Evolutionary conservation across 2,329 filamentous ascomycete species (phyloP).

Genomic region (Aspergillus clavatus): DNA sequence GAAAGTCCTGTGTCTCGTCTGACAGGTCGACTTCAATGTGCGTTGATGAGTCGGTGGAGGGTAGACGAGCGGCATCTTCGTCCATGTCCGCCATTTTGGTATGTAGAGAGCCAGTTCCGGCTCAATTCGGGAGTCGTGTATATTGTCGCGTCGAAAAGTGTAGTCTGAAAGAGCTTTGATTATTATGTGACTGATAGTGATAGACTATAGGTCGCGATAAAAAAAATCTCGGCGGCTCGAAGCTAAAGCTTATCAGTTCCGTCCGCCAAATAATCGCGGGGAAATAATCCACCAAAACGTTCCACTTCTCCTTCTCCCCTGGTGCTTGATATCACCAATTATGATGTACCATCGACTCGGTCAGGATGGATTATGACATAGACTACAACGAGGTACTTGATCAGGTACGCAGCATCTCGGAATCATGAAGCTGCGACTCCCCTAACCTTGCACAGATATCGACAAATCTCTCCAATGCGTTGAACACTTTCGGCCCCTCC

Average conservation of each 20-base stretch:
- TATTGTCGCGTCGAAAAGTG: neutral
- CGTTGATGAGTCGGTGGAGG: conserved; percentile 26
- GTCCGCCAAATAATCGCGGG: conserved; percentile 2
- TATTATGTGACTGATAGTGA: no score
- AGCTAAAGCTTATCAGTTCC: conserved; percentile 12
- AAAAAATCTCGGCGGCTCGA: conserved; percentile 13
- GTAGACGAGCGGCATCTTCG: conserved; percentile 37
- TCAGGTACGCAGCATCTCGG: conserved; percentile 18
- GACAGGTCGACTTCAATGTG: conserved; percentile 59
- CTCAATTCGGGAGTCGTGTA: neutral
- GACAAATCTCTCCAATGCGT: conserved; percentile 40
- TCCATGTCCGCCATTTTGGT: conserved; percentile 42
- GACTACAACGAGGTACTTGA: conserved; percentile 20
- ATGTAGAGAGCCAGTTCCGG: neutral
- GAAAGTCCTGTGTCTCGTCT: conserved; percentile 83
- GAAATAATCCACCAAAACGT: neutral
- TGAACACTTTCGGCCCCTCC: conserved; percentile 35
- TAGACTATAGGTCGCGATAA: conserved; percentile 9
- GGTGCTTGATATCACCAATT: conserved; percentile 1
- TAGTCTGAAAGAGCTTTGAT: neutral
- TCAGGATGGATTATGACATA: neutral
- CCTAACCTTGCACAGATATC: conserved; percentile 28
- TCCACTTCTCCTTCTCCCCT: neutral
- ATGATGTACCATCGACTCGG: neutral
- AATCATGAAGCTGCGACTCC: neutral